Percentiles rank a stretch among this genome's conserved stretches.
These are phyloP conservation scores for Tephrocybe sp. DNA, from an alignment of 768 basidiomycete species.

Conservation along the genomic window DNA sequence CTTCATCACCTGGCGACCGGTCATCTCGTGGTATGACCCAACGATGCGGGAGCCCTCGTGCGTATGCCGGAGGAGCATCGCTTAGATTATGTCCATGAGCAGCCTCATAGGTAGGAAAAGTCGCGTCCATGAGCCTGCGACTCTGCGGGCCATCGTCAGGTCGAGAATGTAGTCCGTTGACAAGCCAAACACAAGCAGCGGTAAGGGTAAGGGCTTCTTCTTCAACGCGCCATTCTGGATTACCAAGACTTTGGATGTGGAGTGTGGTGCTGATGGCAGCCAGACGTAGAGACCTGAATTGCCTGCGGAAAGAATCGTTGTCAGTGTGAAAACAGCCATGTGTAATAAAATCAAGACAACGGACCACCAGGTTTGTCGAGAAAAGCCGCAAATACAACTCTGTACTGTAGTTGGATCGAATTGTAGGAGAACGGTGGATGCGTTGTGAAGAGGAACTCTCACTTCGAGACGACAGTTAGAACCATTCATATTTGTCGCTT, in stretches of 20 bases:
- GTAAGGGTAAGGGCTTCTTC: neutral
- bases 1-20: too few relatives aligned
- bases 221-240: neutral
- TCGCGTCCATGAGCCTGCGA: too few relatives aligned
- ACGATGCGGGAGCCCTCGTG: too few relatives aligned
- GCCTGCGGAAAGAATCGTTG: neutral
- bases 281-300: too few relatives aligned
- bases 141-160: neutral
- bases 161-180: neutral
- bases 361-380: neutral
- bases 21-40: too few relatives aligned
- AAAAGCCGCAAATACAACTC: neutral
- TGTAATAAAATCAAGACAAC: neutral
- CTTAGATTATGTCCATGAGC: too few relatives aligned
- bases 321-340: neutral
- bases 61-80: too few relatives aligned
- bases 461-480: conserved; percentile 3
- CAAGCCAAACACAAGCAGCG: neutral
- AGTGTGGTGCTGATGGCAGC: neutral
- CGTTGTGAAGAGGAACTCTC: neutral
- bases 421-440: neutral
- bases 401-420: neutral
- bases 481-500: neutral
- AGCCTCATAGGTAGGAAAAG: too few relatives aligned
- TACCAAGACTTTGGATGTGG: neutral